Conservation (phyloP, 2,329 filamentous ascomycete genomes). For the Lecanicillium sp. region DNA sequence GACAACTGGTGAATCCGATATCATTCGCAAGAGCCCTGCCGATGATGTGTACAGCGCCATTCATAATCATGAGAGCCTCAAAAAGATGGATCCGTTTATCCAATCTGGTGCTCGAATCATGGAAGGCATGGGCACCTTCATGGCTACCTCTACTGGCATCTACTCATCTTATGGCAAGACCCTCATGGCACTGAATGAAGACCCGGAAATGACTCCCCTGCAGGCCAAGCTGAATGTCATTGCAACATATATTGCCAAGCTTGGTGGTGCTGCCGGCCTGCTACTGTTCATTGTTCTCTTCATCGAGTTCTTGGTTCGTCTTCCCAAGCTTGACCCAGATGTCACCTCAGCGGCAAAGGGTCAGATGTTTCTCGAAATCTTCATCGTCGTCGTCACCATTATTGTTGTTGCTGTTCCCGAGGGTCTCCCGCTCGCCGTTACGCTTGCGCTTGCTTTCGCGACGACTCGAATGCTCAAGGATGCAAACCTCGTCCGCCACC, state of each 20-base stretch:
- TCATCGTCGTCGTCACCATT: slow-evolving; percentile 72
- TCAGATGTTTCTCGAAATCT: slow-evolving; percentile 66
- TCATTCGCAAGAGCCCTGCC: slow-evolving; percentile 58
- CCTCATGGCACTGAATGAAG: slow-evolving; percentile 63
- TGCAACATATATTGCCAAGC: slow-evolving; percentile 69
- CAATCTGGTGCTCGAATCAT: slow-evolving; percentile 76
- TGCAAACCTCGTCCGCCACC: slow-evolving; percentile 67
- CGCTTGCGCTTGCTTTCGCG: slow-evolving; percentile 66
- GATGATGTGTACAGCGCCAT: slow-evolving; percentile 65
- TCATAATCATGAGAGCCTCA: slow-evolving; percentile 54
- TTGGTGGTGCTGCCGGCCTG: slow-evolving; percentile 69
- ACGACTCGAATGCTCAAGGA: slow-evolving; percentile 71
- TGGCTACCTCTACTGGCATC: slow-evolving; percentile 65
- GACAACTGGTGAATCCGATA: slow-evolving; percentile 70
- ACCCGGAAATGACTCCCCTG: slow-evolving; percentile 66
- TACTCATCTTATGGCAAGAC: slow-evolving; percentile 71
- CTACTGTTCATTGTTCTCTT: slow-evolving; percentile 77
- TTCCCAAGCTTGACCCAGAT: slow-evolving; percentile 41
- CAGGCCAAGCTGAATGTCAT: slow-evolving; percentile 69
- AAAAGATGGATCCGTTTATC: slow-evolving; percentile 75
- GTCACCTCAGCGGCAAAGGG: slow-evolving; percentile 63
- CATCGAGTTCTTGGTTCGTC: slow-evolving; percentile 71
- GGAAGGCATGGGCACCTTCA: slow-evolving; percentile 66
- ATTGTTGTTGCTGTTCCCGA: slow-evolving; percentile 75
- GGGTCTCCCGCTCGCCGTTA: slow-evolving; percentile 70